Evolutionary conservation across 208 protist genomes (phyloP).

Genomic region (Acanthamoeba culbertsoni): DNA sequence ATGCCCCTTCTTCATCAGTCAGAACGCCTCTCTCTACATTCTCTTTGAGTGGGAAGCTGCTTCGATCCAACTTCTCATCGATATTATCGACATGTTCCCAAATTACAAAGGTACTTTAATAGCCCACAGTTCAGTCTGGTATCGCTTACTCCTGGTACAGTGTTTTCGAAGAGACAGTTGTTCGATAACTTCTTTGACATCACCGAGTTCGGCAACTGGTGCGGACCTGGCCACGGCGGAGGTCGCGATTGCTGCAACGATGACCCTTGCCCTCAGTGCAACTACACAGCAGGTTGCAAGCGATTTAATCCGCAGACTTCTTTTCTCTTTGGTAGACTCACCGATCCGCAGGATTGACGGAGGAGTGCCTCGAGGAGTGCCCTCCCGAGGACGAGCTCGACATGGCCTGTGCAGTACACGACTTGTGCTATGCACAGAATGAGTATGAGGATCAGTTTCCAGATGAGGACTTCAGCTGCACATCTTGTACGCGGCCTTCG

Average conservation of each 20-base stretch:
- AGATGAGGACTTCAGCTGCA: background rate
- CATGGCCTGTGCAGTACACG: background rate
- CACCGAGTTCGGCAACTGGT: conserved; percentile 41
- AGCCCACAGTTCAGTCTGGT: background rate
- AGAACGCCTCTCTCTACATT: background rate
- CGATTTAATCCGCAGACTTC: background rate
- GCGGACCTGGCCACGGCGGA: background rate
- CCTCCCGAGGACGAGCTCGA: background rate
- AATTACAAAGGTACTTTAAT: background rate
- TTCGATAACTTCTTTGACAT: background rate
- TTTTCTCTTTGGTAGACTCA: background rate
- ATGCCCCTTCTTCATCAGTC: background rate
- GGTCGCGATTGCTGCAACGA: background rate
- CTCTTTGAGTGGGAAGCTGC: background rate
- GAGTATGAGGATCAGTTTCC: background rate
- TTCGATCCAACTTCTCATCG: background rate
- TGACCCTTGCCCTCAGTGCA: background rate
- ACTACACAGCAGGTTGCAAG: background rate
- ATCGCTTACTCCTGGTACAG: background rate
- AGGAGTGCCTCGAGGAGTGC: background rate
- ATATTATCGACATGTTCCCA: background rate
- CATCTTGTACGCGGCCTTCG: background rate
- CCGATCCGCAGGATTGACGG: background rate
- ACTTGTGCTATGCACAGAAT: background rate
- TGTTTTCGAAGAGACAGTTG: background rate